Percentiles rank a stretch among this genome's conserved stretches.
Conservation (phyloP, 75 land plant species). For the Isoetes taiwanensis region DNA sequence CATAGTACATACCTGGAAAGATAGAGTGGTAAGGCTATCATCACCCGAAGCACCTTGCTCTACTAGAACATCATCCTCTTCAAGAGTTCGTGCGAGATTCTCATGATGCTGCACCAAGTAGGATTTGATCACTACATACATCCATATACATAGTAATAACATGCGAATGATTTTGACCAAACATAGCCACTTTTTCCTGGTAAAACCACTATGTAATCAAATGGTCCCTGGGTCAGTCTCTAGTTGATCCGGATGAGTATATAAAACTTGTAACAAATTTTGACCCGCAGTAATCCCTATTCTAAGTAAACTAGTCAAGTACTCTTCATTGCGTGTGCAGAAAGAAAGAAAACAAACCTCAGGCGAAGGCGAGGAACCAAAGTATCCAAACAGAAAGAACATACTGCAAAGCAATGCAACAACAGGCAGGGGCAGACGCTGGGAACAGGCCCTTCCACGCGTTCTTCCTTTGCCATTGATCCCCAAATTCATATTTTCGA, state of each 20-base stretch:
- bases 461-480: conserved; percentile 11
- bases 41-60: conserved; percentile 32
- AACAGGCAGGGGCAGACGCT: conserved; percentile 22
- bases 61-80: neutral
- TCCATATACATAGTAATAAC: neutral
- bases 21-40: conserved; percentile 7
- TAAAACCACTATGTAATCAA: neutral
- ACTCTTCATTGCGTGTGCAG: neutral
- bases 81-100: conserved; percentile 5
- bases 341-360: conserved; percentile 15
- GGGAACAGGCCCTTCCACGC: conserved; percentile 1
- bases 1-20: conserved; percentile 26
- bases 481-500: neutral
- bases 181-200: neutral
- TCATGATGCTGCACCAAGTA: neutral
- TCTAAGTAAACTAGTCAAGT: neutral
- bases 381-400: conserved; percentile 21
- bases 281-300: too few species aligned
- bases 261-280: neutral
- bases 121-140: neutral
- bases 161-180: neutral
- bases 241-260: neutral
- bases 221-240: neutral
- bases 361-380: conserved; percentile 6
- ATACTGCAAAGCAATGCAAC: conserved; percentile 18